Base-by-base conservation (phyloP, 129 eudicot species). In the Deinandra increscens region DNA sequence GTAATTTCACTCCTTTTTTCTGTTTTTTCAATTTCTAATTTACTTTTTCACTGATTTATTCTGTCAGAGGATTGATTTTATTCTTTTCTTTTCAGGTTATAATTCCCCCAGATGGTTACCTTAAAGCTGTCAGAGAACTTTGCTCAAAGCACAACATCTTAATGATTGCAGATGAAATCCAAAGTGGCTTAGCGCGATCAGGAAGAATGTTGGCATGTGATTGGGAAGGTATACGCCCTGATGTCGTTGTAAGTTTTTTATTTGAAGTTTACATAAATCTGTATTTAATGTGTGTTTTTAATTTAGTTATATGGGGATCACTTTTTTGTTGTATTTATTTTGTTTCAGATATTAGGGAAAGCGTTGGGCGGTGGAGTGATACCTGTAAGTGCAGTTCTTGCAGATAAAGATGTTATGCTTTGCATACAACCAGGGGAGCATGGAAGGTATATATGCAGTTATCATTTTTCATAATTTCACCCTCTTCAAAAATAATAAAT, bases 161-260 rank as follows among this genome's bases (percentile, higher is more conserved):
- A 73, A 94, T 94, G 99, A 94, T 94, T 58, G 99, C 99, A 66
- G 99, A 94, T 73, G 99, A 94, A 75, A 89, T 94, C 70, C 99
- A 94, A 85, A 89, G 96, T 80, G 99, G 99, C 55, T 79, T 94
- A 62, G 99, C 87, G 38, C 77, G 99, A 42, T 89, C 99, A 7
- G 99, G 99, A 80, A 85, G 83, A 82, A 76, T 94, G 87, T 84
- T 94, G 72, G 93, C 99, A 76, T 89, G 97, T 79, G 99, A 94
- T 11, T 94, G 99, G 99, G 99, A 94, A 82, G 89, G 83, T 63
- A 93, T 89, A 0, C 91, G 95, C 14, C 96, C 99, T 42, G 97
- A 94, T 77, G 78, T 94, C 55, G 89, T 94, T 37, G 99, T 94
- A 87, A 89, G 96, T 33, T 51, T 56, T 65, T 8, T 13, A 11